Conservation (phyloP, 176 grass and related monocot genomes). For the Oryza nivara region DNA sequence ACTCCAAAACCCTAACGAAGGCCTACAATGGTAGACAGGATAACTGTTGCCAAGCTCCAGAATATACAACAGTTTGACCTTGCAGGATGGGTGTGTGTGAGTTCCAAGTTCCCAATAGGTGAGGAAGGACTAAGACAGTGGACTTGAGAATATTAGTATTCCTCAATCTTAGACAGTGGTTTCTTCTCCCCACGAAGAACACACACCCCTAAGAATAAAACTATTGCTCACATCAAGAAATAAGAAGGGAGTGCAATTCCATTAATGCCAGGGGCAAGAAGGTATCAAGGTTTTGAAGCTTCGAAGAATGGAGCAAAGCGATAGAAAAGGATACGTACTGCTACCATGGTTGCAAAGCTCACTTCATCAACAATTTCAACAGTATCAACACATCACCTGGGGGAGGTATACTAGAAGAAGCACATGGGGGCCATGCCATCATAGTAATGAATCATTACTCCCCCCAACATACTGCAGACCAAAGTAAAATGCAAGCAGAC, state of each 20-base stretch:
- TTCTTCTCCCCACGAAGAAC: slow-evolving; percentile 54
- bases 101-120: slow-evolving; percentile 45
- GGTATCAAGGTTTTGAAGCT: slow-evolving; percentile 27
- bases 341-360: slow-evolving; percentile 27
- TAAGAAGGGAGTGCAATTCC: neutral
- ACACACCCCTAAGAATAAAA: slow-evolving; percentile 49
- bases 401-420: slow-evolving; percentile 27
- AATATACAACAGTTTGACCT: slow-evolving; percentile 34
- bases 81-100: slow-evolving; percentile 13
- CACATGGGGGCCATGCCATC: slow-evolving; percentile 50
- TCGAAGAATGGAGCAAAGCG: slow-evolving; percentile 26
- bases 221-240: slow-evolving; percentile 42
- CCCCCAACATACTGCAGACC: slow-evolving; percentile 43
- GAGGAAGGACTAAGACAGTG: slow-evolving; percentile 26
- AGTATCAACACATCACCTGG: slow-evolving; percentile 40
- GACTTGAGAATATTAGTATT: slow-evolving; percentile 38
- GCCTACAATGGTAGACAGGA: slow-evolving; percentile 1
- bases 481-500: slow-evolving; percentile 46
- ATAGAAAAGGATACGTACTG: neutral
- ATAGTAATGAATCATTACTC: slow-evolving; percentile 47
- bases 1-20: neutral
- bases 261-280: slow-evolving; percentile 46
- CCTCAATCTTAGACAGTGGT: slow-evolving; percentile 39
- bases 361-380: neutral
- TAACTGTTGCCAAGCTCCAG: slow-evolving; percentile 6